Evolutionary conservation across 176 grass and related monocot species (phyloP).

Genomic region (Paspalum notatum): DNA sequence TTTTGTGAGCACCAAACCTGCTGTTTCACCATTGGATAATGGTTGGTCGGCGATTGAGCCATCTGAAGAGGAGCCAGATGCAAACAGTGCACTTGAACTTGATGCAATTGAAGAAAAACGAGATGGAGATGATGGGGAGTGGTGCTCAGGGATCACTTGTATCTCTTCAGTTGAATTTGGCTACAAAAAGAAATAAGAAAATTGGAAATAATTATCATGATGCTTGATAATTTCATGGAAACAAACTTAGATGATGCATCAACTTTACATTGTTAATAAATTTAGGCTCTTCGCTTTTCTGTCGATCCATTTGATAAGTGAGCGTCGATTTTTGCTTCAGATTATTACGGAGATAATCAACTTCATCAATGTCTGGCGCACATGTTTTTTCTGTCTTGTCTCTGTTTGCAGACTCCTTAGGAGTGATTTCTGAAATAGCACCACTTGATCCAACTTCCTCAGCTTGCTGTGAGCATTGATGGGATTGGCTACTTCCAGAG

Average conservation of each 20-base stretch:
- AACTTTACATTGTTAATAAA: slow-evolving; percentile 27
- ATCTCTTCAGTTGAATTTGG: slow-evolving; percentile 14
- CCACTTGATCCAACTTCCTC: slow-evolving; percentile 29
- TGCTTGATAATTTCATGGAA: background rate
- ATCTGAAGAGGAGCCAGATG: slow-evolving; percentile 23
- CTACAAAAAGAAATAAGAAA: slow-evolving; percentile 33
- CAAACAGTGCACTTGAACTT: slow-evolving; percentile 39
- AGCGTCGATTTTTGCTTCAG: background rate
- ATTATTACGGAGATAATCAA: background rate
- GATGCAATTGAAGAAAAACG: slow-evolving; percentile 20
- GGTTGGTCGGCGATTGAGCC: slow-evolving; percentile 6
- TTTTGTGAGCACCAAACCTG: slow-evolving; percentile 30
- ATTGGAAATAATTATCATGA: background rate
- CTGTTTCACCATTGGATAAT: slow-evolving; percentile 33
- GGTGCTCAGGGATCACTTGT: slow-evolving; percentile 5
- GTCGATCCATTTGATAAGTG: background rate
- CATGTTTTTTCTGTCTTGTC: background rate
- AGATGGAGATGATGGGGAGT: background rate
- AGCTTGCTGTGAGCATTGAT: slow-evolving; percentile 18
- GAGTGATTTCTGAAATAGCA: slow-evolving; percentile 30
- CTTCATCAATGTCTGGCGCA: background rate
- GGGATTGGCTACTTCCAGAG: slow-evolving; percentile 16
- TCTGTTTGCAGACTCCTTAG: slow-evolving; percentile 3
- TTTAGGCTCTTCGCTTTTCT: slow-evolving; percentile 23
- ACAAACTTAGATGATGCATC: background rate